A percentile compares a stretch with the other conserved stretches of the same genome.
These are phyloP conservation scores for Erigeron philadelphicus DNA, from an alignment of 140 eudicot genomes.

Conservation along the genomic window DNA sequence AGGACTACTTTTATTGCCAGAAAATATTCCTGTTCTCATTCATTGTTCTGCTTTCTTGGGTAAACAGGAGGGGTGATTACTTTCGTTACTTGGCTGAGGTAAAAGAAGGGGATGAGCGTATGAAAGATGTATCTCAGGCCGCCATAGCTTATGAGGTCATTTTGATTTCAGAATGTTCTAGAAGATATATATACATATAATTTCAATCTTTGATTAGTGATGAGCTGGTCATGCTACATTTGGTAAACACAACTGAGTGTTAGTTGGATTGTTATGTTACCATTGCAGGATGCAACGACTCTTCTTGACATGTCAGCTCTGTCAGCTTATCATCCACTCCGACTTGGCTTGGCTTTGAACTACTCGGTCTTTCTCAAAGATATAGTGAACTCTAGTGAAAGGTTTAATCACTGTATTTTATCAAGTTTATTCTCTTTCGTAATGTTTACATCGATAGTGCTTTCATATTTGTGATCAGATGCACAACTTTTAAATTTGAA, in stretches of 20 bases:
- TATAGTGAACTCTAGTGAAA: constrained; percentile 49
- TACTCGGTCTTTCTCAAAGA: constrained; percentile 57
- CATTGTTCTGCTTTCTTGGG: background rate
- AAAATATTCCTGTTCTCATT: too few relatives aligned
- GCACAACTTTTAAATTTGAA: too few relatives aligned
- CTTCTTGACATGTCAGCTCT: constrained; percentile 42
- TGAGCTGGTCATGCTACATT: background rate
- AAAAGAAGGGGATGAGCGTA: constrained; percentile 40
- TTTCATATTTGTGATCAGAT: background rate
- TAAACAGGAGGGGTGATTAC: background rate
- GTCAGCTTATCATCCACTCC: constrained; percentile 48
- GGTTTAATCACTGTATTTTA: constrained; percentile 26
- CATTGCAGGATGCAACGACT: constrained; percentile 41
- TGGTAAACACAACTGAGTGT: background rate
- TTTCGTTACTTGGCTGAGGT: constrained; percentile 29
- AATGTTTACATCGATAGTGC: constrained; percentile 2
- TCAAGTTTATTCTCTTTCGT: background rate
- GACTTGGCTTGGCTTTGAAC: constrained; percentile 57
- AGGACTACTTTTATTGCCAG: too few relatives aligned
- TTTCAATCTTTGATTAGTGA: background rate
- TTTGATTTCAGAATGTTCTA: background rate
- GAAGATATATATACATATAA: background rate
- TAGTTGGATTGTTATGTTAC: background rate
- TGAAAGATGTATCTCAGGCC: constrained; percentile 38
- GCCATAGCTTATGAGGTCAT: constrained; percentile 46